phyloP scores from a whole-genome alignment of 768 basidiomycete genomes.

The Baorangia bicolor region DNA sequence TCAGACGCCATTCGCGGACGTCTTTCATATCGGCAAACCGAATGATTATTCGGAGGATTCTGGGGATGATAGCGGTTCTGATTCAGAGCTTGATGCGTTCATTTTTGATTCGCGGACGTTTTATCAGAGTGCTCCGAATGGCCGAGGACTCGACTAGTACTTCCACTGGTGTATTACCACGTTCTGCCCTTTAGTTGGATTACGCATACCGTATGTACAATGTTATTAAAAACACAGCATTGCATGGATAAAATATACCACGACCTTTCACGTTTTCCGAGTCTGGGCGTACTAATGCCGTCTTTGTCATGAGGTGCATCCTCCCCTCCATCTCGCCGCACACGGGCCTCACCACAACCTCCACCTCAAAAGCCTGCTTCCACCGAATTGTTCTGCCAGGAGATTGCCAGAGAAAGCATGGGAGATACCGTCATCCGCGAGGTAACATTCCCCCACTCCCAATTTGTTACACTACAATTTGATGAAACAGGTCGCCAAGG shows the following conservation, averaged over 20 bases:
- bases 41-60: constrained; percentile 43
- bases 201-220: constrained; percentile 6
- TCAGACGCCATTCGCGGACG: constrained; percentile 77
- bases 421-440: constrained; percentile 44
- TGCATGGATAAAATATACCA: not conserved
- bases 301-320: not conserved
- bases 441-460: constrained; percentile 24
- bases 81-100: constrained; percentile 51
- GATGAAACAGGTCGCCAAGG: constrained; percentile 42
- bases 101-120: constrained; percentile 56
- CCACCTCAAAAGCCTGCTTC: constrained; percentile 14
- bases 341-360: constrained; percentile 14
- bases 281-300: constrained; percentile 7
- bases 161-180: not conserved
- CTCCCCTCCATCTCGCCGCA: constrained; percentile 14
- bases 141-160: constrained; percentile 22
- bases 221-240: not conserved
- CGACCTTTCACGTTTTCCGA: constrained; percentile 8
- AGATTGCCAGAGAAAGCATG: constrained; percentile 18
- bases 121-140: constrained; percentile 49
- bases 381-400: constrained; percentile 3
- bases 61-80: constrained; percentile 42
- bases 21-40: constrained; percentile 56
- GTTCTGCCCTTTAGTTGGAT: not conserved
- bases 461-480: not conserved